These are phyloP conservation scores for Xylariales sp. DNA, from an alignment of 2,329 filamentous ascomycete genomes.

Conservation along the genomic window DNA sequence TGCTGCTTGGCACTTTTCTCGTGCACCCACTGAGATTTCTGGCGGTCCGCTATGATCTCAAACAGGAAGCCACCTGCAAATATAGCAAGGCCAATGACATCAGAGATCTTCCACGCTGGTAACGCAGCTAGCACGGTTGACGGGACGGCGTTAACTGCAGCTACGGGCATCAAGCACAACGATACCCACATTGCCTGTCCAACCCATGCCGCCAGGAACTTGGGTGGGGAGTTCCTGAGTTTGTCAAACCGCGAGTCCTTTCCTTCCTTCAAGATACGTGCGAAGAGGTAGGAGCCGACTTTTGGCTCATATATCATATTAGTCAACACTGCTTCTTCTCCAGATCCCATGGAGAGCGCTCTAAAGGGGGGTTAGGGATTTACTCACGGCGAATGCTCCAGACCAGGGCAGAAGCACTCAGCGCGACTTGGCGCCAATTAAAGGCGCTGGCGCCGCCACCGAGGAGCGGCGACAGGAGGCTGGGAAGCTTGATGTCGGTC, in stretches of 20 bases:
- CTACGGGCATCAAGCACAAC: conserved; percentile 60
- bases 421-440: conserved; percentile 55
- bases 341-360: no score
- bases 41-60: conserved; percentile 58
- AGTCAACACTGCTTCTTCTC: neutral
- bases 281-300: conserved; percentile 64
- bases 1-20: conserved; percentile 63
- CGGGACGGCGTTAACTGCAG: conserved; percentile 60
- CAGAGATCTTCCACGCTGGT: conserved; percentile 42
- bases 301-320: neutral
- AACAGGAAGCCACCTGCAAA: conserved; percentile 56
- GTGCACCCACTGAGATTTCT: conserved; percentile 58
- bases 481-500: conserved; percentile 35
- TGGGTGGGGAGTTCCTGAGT: conserved; percentile 29
- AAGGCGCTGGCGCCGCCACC: conserved; percentile 35
- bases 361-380: neutral
- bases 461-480: conserved; percentile 38
- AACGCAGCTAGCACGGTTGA: conserved; percentile 46
- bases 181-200: conserved; percentile 66
- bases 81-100: conserved; percentile 52
- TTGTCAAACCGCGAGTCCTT: conserved; percentile 47
- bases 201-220: conserved; percentile 33
- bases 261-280: conserved; percentile 54
- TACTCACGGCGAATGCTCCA: conserved; percentile 50
- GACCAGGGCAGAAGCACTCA: conserved; percentile 36